phyloP scores from a whole-genome alignment of 441 rosid genomes.

The California macrophylla region DNA sequence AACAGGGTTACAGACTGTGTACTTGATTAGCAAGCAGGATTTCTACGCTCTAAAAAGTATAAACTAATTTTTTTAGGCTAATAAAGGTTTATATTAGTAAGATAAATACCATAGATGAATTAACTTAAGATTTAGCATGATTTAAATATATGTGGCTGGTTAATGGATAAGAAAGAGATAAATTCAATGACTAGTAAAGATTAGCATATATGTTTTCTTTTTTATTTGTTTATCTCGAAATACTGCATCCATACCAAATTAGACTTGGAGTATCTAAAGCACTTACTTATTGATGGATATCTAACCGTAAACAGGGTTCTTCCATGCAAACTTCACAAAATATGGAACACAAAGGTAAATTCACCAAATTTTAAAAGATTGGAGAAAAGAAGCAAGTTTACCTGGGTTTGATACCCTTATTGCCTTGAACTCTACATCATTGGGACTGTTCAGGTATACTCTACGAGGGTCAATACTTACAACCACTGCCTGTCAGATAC shows the following conservation, averaged over 20 bases:
- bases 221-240: not conserved
- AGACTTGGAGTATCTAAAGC: not conserved
- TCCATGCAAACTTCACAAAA: not conserved
- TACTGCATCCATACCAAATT: not conserved
- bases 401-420: conserved; percentile 56
- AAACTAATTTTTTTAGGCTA: not conserved
- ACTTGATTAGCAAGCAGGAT: not conserved
- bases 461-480: conserved; percentile 94
- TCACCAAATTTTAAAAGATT: conserved; percentile 4
- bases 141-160: not conserved
- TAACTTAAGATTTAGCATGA: not conserved
- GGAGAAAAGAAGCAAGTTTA: conserved; percentile 20
- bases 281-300: not conserved
- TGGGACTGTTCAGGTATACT: conserved; percentile 57
- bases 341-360: conserved; percentile 10
- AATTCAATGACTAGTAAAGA: not conserved
- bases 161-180: not conserved
- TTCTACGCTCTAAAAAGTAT: not conserved
- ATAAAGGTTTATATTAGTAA: not conserved
- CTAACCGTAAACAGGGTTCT: not conserved
- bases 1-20: conserved; percentile 5
- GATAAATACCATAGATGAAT: not conserved
- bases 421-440: conserved; percentile 65
- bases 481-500: conserved; percentile 74
- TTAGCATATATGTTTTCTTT: not conserved